A percentile compares a stretch with the other conserved stretches of the same genome.
phyloP scores from a whole-genome alignment of 2,329 filamentous ascomycete species.

The Phialophora chinensis region DNA sequence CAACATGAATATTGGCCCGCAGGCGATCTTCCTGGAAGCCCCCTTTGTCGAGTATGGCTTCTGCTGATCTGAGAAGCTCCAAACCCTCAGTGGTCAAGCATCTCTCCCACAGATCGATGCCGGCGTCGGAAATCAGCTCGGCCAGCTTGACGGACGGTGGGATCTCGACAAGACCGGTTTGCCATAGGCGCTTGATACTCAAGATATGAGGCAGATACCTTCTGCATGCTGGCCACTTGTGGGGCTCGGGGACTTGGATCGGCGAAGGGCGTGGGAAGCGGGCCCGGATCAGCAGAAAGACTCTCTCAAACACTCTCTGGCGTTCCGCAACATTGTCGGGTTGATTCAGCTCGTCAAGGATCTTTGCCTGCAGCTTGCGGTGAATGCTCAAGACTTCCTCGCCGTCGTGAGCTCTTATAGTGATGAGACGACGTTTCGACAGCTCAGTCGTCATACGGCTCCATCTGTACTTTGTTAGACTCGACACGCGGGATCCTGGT shows the following conservation, averaged over 20 bases:
- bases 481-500: not conserved
- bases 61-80: conserved; percentile 2
- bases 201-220: not conserved
- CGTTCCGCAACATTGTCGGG: not conserved
- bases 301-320: not conserved
- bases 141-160: conserved; percentile 9
- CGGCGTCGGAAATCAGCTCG: conserved; percentile 12
- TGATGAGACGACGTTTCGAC: conserved; percentile 1
- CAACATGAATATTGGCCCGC: conserved; percentile 8
- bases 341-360: conserved; percentile 2
- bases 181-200: not conserved
- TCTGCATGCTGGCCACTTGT: conserved; percentile 3
- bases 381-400: conserved; percentile 4
- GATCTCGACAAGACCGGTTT: not conserved
- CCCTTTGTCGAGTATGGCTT: conserved; percentile 2
- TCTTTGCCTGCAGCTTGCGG: conserved; percentile 3
- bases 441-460: not conserved
- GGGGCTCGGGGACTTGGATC: conserved; percentile 1
- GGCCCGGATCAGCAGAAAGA: not conserved
- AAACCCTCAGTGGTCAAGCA: conserved; percentile 2
- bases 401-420: not conserved
- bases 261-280: conserved; percentile 1
- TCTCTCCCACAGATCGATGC: conserved; percentile 13
- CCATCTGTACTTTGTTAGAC: not conserved
- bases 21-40: not conserved